A percentile compares a stretch with the other conserved stretches of the same genome.
phyloP scores from a whole-genome alignment of 495 filamentous ascomycete genomes.

The Penicillium herquei region DNA sequence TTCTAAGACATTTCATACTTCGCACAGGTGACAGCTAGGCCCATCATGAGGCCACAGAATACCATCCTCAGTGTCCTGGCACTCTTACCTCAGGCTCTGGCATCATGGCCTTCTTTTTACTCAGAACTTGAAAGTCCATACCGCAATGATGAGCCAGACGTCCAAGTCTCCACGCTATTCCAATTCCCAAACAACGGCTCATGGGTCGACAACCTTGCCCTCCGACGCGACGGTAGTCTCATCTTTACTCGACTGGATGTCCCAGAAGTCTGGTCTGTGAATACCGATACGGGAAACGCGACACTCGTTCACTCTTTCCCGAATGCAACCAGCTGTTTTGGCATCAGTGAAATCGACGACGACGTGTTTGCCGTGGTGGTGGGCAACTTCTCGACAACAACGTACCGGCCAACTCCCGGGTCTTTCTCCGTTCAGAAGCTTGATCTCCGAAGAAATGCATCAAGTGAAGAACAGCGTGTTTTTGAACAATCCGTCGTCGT shows the following conservation, averaged over 20 bases:
- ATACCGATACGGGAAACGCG: conserved; percentile 32
- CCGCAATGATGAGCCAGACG: conserved; percentile 15
- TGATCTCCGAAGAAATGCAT: conserved; percentile 20
- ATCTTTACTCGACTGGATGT: conserved; percentile 36
- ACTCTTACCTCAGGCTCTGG: conserved; percentile 9
- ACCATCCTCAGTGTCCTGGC: conserved; percentile 15
- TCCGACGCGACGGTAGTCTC: conserved; percentile 32
- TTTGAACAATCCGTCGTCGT: conserved; percentile 1
- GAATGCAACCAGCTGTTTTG: conserved; percentile 32
- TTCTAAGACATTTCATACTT: not conserved
- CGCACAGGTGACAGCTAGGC: not conserved
- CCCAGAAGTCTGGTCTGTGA: conserved; percentile 40
- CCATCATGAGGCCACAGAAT: conserved; percentile 11
- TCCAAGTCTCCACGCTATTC: conserved; percentile 26
- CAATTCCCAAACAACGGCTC: conserved; percentile 35
- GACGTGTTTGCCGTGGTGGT: conserved; percentile 44
- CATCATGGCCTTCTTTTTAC: conserved; percentile 9
- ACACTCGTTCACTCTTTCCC: conserved; percentile 31
- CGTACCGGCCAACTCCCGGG: conserved; percentile 25
- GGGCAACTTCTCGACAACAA: conserved; percentile 34
- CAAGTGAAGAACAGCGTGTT: conserved; percentile 1
- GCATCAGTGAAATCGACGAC: conserved; percentile 41
- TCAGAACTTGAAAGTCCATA: not conserved
- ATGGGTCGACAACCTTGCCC: conserved; percentile 42
- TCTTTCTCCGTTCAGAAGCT: conserved; percentile 41